These are phyloP conservation scores for Lactarius quietus DNA, from an alignment of 768 basidiomycete species.

Conservation along the genomic window DNA sequence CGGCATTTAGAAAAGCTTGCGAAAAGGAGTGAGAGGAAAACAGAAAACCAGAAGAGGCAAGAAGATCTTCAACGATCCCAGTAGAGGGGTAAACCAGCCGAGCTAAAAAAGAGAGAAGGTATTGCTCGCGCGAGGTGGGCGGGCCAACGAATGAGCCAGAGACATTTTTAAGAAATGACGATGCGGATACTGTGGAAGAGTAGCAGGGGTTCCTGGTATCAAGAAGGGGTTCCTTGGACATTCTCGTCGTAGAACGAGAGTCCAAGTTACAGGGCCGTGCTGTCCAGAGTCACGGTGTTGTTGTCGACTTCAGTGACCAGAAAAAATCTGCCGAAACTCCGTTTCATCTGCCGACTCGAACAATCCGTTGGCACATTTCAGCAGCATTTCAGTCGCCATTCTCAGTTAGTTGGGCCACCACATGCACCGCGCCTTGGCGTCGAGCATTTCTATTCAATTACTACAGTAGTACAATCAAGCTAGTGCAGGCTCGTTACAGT, in stretches of 20 bases:
- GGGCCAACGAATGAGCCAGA: conserved; percentile 8
- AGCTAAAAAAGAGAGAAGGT: conserved; percentile 21
- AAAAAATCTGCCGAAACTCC: conserved; percentile 4
- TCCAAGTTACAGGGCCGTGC: neutral
- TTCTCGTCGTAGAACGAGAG: neutral
- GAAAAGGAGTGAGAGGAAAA: conserved; percentile 1
- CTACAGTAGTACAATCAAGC: too few relatives aligned
- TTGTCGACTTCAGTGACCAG: too few relatives aligned
- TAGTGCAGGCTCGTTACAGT: too few relatives aligned
- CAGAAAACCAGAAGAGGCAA: conserved; percentile 3
- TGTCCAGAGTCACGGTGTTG: too few relatives aligned
- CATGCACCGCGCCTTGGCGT: too few relatives aligned
- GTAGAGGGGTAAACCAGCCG: conserved; percentile 17
- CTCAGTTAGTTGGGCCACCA: too few relatives aligned
- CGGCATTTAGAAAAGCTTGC: neutral
- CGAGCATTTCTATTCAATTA: neutral
- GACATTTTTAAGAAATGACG: conserved; percentile 13
- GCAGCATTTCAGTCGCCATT: neutral
- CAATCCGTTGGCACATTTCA: neutral
- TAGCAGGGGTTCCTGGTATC: conserved; percentile 20
- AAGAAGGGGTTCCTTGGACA: conserved; percentile 2
- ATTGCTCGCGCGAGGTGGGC: conserved; percentile 21
- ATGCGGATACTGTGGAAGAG: conserved; percentile 8
- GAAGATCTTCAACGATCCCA: neutral
- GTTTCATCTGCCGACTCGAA: conserved; percentile 3